Evolutionary conservation across 768 basidiomycete species (phyloP).

Genomic region (Rickenella mellea): DNA sequence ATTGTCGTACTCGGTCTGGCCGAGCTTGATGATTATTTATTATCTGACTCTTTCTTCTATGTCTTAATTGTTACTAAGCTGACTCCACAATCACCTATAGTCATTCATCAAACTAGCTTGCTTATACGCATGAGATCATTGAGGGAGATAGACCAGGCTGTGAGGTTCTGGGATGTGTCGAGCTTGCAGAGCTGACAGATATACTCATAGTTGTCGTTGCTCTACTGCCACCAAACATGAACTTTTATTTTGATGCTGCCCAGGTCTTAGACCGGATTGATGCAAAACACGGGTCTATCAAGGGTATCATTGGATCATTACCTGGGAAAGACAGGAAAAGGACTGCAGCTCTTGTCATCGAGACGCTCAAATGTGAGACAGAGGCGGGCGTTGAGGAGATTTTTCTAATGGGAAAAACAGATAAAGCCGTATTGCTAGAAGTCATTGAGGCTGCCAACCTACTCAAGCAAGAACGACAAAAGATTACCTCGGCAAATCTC

Average conservation of each 20-base stretch:
- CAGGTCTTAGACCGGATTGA: conserved; percentile 78
- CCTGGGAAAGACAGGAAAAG: conserved; percentile 70
- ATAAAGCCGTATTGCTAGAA: conserved; percentile 65
- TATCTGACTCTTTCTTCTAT: conserved; percentile 18
- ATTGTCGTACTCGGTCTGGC: conserved; percentile 67
- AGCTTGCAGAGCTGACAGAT: conserved; percentile 1
- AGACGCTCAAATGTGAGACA: conserved; percentile 86
- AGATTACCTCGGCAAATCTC: conserved; percentile 66
- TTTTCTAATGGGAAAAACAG: conserved; percentile 27
- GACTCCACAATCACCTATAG: conserved; percentile 1
- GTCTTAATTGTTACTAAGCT: conserved; percentile 11
- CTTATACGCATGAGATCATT: background rate
- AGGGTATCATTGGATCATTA: conserved; percentile 66
- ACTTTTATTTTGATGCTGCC: conserved; percentile 92
- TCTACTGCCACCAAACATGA: conserved; percentile 43
- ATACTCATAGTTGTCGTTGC: conserved; percentile 4
- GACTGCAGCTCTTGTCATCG: conserved; percentile 81
- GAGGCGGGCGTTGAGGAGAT: background rate
- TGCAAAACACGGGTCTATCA: conserved; percentile 86
- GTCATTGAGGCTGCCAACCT: conserved; percentile 62
- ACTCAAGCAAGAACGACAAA: conserved; percentile 64
- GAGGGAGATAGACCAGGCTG: conserved; percentile 1
- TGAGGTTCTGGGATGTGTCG: background rate
- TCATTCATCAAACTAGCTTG: background rate
- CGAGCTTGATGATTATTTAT: conserved; percentile 38